These are phyloP conservation scores for Agrocybe praecox DNA, from an alignment of 768 basidiomycete species.

Conservation along the genomic window DNA sequence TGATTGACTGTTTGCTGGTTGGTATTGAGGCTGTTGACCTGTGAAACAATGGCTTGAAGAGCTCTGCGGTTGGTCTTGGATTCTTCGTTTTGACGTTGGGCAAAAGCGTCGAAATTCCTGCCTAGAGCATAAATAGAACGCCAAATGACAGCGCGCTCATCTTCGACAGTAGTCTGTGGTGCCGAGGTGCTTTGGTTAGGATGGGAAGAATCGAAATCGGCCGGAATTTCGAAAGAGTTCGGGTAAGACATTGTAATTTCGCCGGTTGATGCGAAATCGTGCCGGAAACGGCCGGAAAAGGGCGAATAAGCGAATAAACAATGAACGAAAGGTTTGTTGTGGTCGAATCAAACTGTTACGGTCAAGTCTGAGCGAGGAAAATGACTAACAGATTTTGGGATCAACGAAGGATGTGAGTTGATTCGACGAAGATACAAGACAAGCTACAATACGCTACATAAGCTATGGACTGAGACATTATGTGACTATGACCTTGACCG, in stretches of 20 bases:
- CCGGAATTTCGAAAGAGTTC: neutral
- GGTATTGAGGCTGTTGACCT: neutral
- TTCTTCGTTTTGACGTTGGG: neutral
- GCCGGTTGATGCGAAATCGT: no score
- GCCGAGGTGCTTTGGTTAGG: neutral
- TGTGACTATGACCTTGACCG: neutral
- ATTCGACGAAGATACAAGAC: neutral
- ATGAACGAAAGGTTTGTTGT: no score
- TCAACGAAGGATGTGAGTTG: neutral
- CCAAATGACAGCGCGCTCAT: neutral
- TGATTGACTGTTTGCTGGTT: neutral
- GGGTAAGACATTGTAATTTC: neutral
- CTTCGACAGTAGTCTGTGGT: neutral
- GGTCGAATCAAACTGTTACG: neutral
- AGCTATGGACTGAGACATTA: neutral
- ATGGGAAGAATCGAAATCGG: neutral
- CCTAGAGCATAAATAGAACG: neutral
- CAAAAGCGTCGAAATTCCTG: neutral
- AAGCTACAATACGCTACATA: neutral
- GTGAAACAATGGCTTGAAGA: neutral
- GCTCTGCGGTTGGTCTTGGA: neutral
- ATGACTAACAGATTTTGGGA: neutral
- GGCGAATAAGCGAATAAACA: no score
- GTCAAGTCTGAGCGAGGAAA: neutral
- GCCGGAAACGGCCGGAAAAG: no score